Evolutionary conservation across 208 protist species (phyloP).

Genomic region (Trypanosoma platydactyli): DNA sequence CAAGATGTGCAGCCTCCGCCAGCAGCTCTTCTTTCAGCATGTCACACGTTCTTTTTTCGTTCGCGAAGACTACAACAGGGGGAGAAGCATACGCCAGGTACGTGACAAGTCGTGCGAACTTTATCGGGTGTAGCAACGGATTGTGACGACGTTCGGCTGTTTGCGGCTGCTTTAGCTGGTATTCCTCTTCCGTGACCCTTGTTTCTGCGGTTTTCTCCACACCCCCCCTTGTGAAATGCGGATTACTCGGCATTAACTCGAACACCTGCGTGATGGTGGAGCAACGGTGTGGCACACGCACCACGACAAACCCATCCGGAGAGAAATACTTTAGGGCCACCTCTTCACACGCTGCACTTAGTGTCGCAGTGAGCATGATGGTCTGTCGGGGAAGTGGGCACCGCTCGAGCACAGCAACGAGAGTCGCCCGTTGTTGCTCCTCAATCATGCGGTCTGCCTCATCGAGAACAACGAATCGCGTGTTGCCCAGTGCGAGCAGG

Average conservation of each 20-base stretch:
- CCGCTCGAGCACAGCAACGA: conserved; percentile 90
- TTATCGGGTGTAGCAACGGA: conserved; percentile 55
- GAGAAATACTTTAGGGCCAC: conserved; percentile 70
- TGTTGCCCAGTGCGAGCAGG: conserved; percentile 68
- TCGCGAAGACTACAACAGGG: conserved; percentile 80
- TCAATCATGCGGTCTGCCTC: conserved; percentile 97
- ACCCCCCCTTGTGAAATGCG: background rate
- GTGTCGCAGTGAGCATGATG: conserved; percentile 97
- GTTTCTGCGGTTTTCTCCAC: background rate
- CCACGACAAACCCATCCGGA: conserved; percentile 54
- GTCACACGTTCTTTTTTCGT: conserved; percentile 75
- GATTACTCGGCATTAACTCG: conserved; percentile 54
- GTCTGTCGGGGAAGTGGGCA: conserved; percentile 85
- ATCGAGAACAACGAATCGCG: conserved; percentile 92
- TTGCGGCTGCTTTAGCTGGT: conserved; percentile 7
- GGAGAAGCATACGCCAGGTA: conserved; percentile 59
- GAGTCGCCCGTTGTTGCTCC: conserved; percentile 64
- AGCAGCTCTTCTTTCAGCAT: conserved; percentile 63
- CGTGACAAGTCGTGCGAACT: conserved; percentile 71
- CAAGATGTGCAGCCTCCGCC: conserved; percentile 49
- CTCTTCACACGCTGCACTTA: conserved; percentile 59
- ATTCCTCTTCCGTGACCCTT: conserved; percentile 8
- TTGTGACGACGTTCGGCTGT: conserved; percentile 25
- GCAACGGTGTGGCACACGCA: conserved; percentile 67
- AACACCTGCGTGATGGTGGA: conserved; percentile 71